Evolutionary conservation across 208 protist species (phyloP), one percentile per base, ranked within the genome.

Genomic region (Wallacemonas collosoma): DNA sequence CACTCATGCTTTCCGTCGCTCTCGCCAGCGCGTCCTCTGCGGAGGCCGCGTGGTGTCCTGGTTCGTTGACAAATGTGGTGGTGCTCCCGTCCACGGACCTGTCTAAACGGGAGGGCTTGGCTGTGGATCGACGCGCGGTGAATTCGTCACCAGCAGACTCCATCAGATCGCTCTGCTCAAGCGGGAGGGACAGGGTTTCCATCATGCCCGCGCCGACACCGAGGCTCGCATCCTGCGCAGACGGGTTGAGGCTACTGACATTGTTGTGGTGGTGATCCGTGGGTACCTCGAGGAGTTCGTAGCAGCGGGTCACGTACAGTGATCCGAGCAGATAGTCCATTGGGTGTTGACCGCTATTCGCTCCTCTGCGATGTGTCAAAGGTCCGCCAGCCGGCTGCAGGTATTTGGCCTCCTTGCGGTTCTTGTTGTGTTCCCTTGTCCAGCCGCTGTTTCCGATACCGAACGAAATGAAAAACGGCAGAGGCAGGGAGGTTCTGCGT

Each of bases 241-340:
- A 65, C 43, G 44, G 60, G 40, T 65, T 65, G n/a, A 65, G 26
- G 61, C n/a, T 67, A 41, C 14, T 58, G 51, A 15, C 41, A 9
- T 44, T 45, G 15, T 45, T 73, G 76, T 71, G 55, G 26, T 68
- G 47, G 40, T 60, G 15, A 38, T 62, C 36, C 36, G 38, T 35
- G 36, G 15, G 7, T 11, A 61, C 68, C 47, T 81, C 75, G 43
- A 80, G 71, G 36, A 69, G 44, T 70, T 86, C 81, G 60, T 81
- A 83, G 68, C 72, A 71, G 39, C 78, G 77, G 12, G 77, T 86
- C 57, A 69, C 75, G 73, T 82, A 84, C 53, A 82, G 43, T 3
- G 71, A 71, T 26, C 79, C 82, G 3, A 84, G 68, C 3, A 84
- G 62, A 47, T 81, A 87, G 51, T 87, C 82, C 82, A 87, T 87